A percentile compares a stretch with the other conserved stretches of the same genome.
These are phyloP conservation scores for Alternaria ethzedia DNA, from an alignment of 2,329 filamentous ascomycete species.

Conservation along the genomic window DNA sequence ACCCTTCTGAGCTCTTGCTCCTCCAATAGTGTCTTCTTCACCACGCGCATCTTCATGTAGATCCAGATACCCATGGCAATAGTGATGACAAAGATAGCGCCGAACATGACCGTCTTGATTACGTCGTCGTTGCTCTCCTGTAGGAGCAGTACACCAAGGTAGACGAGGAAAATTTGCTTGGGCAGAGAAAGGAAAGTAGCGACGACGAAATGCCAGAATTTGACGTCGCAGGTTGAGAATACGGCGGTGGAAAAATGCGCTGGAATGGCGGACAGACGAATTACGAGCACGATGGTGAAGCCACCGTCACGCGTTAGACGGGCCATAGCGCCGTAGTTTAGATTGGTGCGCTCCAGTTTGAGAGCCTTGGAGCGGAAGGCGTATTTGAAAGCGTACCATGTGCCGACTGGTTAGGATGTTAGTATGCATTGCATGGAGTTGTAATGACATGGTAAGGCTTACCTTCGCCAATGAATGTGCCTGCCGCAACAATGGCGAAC, in stretches of 20 bases:
- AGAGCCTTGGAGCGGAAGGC: constrained; percentile 36
- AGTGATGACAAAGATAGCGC: constrained; percentile 37
- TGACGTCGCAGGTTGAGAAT: constrained; percentile 47
- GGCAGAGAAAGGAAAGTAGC: constrained; percentile 43
- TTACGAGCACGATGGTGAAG: constrained; percentile 44
- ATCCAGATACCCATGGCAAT: constrained; percentile 41
- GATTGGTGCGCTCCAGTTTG: constrained; percentile 44
- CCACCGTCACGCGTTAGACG: constrained; percentile 44
- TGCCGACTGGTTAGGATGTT: constrained; percentile 33
- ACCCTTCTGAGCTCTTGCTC: constrained; percentile 37
- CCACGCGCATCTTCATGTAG: constrained; percentile 41
- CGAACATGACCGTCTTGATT: constrained; percentile 41
- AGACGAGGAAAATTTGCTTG: constrained; percentile 47
- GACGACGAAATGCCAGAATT: constrained; percentile 45
- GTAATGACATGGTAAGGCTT: constrained; percentile 7
- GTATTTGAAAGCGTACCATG: constrained; percentile 46
- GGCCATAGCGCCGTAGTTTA: constrained; percentile 46
- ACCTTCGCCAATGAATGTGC: constrained; percentile 46
- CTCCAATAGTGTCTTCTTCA: constrained; percentile 42
- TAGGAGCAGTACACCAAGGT: constrained; percentile 42
- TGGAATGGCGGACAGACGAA: constrained; percentile 44
- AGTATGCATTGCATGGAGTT: constrained; percentile 1
- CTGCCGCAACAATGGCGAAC: constrained; percentile 42
- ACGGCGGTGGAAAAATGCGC: constrained; percentile 46
- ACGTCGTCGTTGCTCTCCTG: constrained; percentile 31